Conservation (phyloP, 2,329 filamentous ascomycete genomes). For the Colletotrichum liaoningense region DNA sequence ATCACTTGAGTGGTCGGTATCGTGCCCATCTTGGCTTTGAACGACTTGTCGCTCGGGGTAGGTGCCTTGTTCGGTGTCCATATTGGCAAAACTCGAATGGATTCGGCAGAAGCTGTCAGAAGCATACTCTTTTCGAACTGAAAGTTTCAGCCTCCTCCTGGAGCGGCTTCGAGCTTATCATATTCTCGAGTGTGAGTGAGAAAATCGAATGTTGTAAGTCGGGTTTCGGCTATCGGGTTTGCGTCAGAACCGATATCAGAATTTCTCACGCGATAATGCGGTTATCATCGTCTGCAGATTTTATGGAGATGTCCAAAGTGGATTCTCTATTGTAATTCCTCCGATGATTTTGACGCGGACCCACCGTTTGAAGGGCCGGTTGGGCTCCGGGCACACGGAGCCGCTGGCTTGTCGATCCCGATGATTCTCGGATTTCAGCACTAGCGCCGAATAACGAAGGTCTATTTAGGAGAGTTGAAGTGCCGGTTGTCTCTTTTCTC, state of each 20-base stretch:
- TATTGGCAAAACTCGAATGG: neutral
- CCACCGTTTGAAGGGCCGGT: neutral
- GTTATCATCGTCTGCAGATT: neutral
- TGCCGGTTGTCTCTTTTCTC: neutral
- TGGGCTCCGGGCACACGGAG: neutral
- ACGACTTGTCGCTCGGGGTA: neutral
- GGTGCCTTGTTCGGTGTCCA: slow-evolving; percentile 22
- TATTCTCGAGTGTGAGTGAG: neutral
- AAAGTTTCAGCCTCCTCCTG: neutral
- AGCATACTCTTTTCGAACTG: neutral
- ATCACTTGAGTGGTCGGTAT: neutral
- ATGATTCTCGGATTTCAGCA: neutral
- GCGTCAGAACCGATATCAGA: slow-evolving; percentile 2
- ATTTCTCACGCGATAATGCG: neutral
- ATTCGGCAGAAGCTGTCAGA: neutral
- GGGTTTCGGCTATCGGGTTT: slow-evolving; percentile 26
- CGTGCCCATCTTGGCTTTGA: neutral
- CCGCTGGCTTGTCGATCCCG: neutral
- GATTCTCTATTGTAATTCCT: neutral
- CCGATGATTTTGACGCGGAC: neutral
- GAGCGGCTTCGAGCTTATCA: neutral
- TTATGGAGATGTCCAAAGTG: neutral
- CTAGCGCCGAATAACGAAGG: neutral
- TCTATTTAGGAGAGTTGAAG: neutral
- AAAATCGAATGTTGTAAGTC: slow-evolving; percentile 24